These are phyloP conservation scores for Ajuga chamaepitys DNA, from an alignment of 257 asterid genomes.

Conservation along the genomic window DNA sequence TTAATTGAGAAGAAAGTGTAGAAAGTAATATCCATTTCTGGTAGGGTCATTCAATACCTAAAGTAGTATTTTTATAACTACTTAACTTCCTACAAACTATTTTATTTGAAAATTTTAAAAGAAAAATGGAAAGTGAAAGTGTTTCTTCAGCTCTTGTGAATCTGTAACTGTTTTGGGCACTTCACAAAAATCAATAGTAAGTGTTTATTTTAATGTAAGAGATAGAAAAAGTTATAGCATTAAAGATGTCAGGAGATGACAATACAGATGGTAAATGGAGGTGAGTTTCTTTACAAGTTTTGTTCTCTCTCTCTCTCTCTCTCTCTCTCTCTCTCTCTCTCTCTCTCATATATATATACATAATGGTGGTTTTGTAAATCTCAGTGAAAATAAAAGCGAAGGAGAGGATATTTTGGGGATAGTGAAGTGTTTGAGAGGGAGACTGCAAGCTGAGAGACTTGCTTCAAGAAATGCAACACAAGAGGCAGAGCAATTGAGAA, in stretches of 20 bases:
- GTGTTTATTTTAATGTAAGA: background rate
- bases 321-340: background rate
- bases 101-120: no score
- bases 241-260: constrained; percentile 21
- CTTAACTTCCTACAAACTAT: no score
- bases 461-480: constrained; percentile 60
- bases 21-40: no score
- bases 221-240: background rate
- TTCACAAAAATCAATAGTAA: no score
- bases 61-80: no score
- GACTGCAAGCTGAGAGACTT: constrained; percentile 71
- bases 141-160: no score
- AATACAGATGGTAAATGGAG: constrained; percentile 18
- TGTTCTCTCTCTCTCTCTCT: no score
- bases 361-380: background rate
- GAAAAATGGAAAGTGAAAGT: no score
- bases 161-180: no score
- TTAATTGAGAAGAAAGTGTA: no score
- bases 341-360: background rate
- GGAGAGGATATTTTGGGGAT: constrained; percentile 50
- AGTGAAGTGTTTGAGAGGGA: constrained; percentile 63
- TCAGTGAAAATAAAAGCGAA: constrained; percentile 27
- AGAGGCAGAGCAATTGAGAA: constrained; percentile 40
- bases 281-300: constrained; percentile 7
- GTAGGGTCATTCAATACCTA: no score